Evolutionary conservation across 1,284 basidiomycete genomes (phyloP).

Genomic region (Ganoderma sinense): DNA sequence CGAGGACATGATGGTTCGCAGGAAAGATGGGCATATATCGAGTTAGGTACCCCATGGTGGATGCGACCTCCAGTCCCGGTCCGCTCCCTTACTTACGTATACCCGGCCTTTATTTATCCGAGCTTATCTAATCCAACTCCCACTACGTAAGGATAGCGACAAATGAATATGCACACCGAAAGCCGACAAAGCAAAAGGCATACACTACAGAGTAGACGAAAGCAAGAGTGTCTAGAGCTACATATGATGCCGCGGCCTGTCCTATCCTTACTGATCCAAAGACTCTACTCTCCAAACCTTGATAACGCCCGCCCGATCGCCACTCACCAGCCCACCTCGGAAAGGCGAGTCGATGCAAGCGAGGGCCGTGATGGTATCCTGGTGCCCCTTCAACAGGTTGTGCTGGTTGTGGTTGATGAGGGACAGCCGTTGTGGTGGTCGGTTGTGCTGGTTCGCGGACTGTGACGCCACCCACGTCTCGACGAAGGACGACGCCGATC

Average conservation of each 20-base stretch:
- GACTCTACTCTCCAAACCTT: slow-evolving; percentile 84
- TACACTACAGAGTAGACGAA: slow-evolving; percentile 6
- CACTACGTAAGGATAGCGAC: neutral
- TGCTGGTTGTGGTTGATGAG: slow-evolving; percentile 84
- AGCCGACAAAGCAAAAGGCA: neutral
- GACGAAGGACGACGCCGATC: slow-evolving; percentile 57
- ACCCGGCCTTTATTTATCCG: neutral
- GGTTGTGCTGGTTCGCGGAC: slow-evolving; percentile 58
- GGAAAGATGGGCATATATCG: neutral
- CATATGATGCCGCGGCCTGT: neutral
- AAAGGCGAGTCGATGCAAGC: slow-evolving; percentile 89
- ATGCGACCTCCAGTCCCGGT: neutral
- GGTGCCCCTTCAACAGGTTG: slow-evolving; percentile 78
- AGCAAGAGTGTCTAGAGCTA: slow-evolving; percentile 13
- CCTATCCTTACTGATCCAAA: slow-evolving; percentile 40
- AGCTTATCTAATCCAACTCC: neutral
- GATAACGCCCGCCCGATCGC: slow-evolving; percentile 81
- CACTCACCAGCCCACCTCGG: slow-evolving; percentile 85
- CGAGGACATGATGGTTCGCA: slow-evolving; percentile 1
- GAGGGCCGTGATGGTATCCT: slow-evolving; percentile 84
- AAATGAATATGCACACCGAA: neutral
- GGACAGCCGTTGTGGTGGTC: slow-evolving; percentile 76
- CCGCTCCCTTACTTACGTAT: neutral
- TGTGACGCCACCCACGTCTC: slow-evolving; percentile 70
- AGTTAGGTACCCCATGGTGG: neutral